Base-by-base conservation (phyloP, 164 flowering plant genomes). In the Chimonanthus praecox region DNA sequence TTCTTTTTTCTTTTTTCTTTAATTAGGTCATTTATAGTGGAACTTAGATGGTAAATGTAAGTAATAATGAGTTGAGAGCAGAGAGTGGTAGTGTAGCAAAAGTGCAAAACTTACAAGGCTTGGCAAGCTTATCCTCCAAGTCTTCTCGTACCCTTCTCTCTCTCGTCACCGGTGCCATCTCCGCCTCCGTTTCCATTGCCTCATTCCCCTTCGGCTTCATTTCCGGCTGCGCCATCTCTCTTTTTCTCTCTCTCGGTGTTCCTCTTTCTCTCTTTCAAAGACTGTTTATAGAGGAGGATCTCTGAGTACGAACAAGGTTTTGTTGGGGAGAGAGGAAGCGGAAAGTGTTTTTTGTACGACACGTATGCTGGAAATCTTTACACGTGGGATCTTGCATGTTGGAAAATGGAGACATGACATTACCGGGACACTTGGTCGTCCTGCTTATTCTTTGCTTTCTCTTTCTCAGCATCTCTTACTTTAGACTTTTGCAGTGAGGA, bases 101-200 rank as follows among this genome's bases (percentile, higher is more conserved):
- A 43, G 69, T 83, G 21, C 21, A 20, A 20, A 20, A 20, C 21
- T 83, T 78, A 94, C 98, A 89, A 33, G 98, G 97, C 77, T 90
- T 92, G 2, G 92, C 94, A 61, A 94, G 80, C 3, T 72, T 67
- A 7, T 72, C 73, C 16, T 94, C 98, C 73, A 94, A 76, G 71
- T 92, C 94, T 4, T 47, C 72, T 2, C 87, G 78, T 68, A 92
- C 90, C 71, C 49, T 79, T 65, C 96, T 77, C 74, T 92, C 87
- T 6, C 18, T 21, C 3, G 98, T 94, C 18, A 89, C 85, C 3
- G 97, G 97, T 0, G 96, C 93, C 46, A 74, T 80, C 0, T 80
- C 84, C 5, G 97, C 94, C 76, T 82, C 97, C 60, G 89, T 86
- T 21, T 80, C 85, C 84, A 88, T 43, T 3, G 74, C 51, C 7